Base-by-base conservation (phyloP, 2,329 filamentous ascomycete genomes). In the Penicillium sp. region DNA sequence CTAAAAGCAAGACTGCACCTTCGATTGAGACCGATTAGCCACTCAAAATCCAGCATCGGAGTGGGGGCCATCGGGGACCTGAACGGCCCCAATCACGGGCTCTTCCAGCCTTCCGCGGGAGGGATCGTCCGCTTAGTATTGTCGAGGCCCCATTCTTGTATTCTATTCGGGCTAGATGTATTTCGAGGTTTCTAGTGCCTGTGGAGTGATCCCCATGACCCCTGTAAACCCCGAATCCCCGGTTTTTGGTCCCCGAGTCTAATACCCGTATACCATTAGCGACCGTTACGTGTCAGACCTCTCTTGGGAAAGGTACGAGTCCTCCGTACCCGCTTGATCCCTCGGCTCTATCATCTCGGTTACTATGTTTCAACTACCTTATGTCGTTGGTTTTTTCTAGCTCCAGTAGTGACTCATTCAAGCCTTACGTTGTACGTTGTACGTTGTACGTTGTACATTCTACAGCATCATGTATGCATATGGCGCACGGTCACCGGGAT, bases 251-350 rank as follows among this genome's bases (percentile, higher is more conserved):
- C 51, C 46, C 44, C 49, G 40, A 40, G 21, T 8, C 16, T 16
- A 40, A 40, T 40, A 36, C 34, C 11, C 38, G 10, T 7, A 21
- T 34, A 40, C 48, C 47, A 42, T 36, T 36, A 40, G 42, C 50
- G 40, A 50, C 63, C 67, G 65, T 69, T 68, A 68, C 67, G 64
- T 70, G 67, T 70, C 67, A 69, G 58, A 48, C 51, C 65, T 58
- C 13, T 54, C 56, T 65, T 64, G 48, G 66, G 62, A 57, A 61
- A 56, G 50, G 58, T 45, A 27, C 24, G 24, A 27, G 5, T 18
- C 18, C 18, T 18, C 18, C 18, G 18, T 27, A 48, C 51, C 57
- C 59, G 60, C 42, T 48, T 47, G 13, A 32, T 18, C 14, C 13
- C 16, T 45, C 8, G n/a, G 29, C 29, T 45, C n/a, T 21, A 45